Conservation (phyloP, 2,329 filamentous ascomycete species). For the Chalaropsis thielavioides region DNA sequence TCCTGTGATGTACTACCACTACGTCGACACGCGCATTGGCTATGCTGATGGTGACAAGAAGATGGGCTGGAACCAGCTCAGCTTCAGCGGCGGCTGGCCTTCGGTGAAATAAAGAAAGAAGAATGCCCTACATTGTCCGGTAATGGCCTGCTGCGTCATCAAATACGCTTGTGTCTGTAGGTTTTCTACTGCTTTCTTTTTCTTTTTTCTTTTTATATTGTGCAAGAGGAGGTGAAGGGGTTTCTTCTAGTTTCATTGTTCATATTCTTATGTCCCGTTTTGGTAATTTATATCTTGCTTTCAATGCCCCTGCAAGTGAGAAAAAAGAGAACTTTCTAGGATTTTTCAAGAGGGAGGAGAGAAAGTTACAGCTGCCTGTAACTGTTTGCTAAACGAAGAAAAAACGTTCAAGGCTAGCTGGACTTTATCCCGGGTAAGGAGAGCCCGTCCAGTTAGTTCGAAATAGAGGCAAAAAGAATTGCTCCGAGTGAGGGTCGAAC, state of each 20-base stretch:
- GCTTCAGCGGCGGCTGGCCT: constrained; percentile 37
- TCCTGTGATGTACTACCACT: constrained; percentile 34
- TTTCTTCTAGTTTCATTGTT: background rate
- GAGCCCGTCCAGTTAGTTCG: too few relatives aligned
- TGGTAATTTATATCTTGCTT: background rate
- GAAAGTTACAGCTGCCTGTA: too few relatives aligned
- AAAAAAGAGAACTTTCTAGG: too few relatives aligned
- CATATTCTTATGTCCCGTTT: background rate
- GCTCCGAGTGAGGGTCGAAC: too few relatives aligned
- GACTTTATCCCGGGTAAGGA: too few relatives aligned
- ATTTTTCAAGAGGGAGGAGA: too few relatives aligned
- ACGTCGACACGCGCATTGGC: constrained; percentile 24
- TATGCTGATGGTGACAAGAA: constrained; percentile 30
- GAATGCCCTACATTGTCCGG: background rate
- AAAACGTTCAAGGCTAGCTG: too few relatives aligned
- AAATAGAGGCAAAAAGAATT: too few relatives aligned
- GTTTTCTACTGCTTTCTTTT: background rate
- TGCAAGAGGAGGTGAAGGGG: background rate
- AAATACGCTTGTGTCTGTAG: background rate
- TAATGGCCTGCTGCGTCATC: background rate
- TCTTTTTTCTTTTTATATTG: background rate
- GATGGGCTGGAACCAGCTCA: constrained; percentile 38
- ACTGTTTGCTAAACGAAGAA: too few relatives aligned
- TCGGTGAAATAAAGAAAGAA: constrained; percentile 19
- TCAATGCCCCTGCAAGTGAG: background rate